These are phyloP conservation scores for Quercus rubra DNA, from an alignment of 306 rosid genomes.

Conservation along the genomic window DNA sequence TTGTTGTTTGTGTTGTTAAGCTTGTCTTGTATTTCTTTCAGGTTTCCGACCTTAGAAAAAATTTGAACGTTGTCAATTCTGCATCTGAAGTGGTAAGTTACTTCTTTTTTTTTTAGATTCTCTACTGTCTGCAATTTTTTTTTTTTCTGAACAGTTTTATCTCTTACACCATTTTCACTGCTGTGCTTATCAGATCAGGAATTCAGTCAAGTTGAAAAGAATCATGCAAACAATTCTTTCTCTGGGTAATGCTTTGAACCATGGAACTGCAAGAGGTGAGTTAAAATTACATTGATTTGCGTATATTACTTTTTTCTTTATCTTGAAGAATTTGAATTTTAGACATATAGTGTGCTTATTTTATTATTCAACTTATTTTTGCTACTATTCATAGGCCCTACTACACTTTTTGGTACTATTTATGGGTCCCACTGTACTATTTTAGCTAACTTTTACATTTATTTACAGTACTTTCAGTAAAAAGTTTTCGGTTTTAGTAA, in stretches of 20 bases:
- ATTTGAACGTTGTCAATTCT: slow-evolving; percentile 67
- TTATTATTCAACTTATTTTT: too few species aligned
- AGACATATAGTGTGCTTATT: not conserved
- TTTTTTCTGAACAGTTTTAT: slow-evolving; percentile 5
- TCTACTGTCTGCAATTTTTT: not conserved
- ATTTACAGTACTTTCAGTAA: too few species aligned
- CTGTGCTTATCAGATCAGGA: slow-evolving; percentile 69
- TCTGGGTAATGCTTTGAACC: slow-evolving; percentile 94
- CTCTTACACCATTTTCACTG: slow-evolving; percentile 21
- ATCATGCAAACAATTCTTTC: slow-evolving; percentile 99
- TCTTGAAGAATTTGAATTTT: not conserved
- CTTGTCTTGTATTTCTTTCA: slow-evolving; percentile 25
- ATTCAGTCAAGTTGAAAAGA: slow-evolving; percentile 91
- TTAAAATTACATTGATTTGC: not conserved
- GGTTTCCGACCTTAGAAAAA: slow-evolving; percentile 81
- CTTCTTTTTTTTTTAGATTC: slow-evolving; percentile 15
- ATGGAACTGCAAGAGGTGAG: slow-evolving; percentile 99
- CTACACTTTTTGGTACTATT: too few species aligned
- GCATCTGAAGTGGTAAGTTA: slow-evolving; percentile 77
- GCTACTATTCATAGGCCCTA: fast-evolving
- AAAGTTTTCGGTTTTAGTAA: too few species aligned
- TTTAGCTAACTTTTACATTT: too few species aligned
- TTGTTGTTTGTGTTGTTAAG: slow-evolving; percentile 22
- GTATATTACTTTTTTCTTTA: slow-evolving; percentile 4
- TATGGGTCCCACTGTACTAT: too few species aligned